Evolutionary conservation across 73 alveolate genomes (phyloP).

Genomic region (Paramecium pentaurelia): DNA sequence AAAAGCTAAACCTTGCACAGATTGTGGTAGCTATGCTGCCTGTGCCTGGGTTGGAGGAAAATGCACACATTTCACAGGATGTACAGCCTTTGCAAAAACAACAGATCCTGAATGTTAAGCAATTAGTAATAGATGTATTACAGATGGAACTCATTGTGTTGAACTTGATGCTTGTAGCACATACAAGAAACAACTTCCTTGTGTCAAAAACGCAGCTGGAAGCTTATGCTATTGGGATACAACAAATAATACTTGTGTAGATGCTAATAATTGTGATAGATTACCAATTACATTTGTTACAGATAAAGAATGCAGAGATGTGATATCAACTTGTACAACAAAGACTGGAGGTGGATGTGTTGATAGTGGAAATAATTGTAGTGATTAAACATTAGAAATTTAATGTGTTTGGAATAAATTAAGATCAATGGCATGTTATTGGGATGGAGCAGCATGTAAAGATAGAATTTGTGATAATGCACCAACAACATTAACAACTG

Average conservation of each 20-base stretch:
- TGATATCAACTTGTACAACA: neutral
- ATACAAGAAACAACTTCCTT: neutral
- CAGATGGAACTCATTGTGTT: constrained; percentile 19
- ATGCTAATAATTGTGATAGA: neutral
- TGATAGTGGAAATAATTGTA: constrained; percentile 3
- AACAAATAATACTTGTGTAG: neutral
- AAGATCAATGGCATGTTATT: neutral
- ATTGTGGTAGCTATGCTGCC: neutral
- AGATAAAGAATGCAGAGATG: neutral
- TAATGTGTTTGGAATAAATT: constrained; percentile 12
- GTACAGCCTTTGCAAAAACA: neutral
- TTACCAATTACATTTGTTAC: neutral
- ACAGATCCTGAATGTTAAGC: neutral
- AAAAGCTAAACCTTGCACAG: neutral
- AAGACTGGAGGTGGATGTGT: neutral
- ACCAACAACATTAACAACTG: neutral
- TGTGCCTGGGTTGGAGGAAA: neutral
- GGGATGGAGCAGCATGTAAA: neutral
- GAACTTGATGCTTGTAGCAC: neutral
- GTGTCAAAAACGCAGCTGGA: neutral
- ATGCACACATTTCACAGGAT: neutral
- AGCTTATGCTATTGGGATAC: neutral
- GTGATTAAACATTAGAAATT: neutral
- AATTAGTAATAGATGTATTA: neutral
- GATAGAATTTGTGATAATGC: neutral